phyloP scores from a whole-genome alignment of 768 basidiomycete genomes.

The Pilatotrama ljubarskyi region DNA sequence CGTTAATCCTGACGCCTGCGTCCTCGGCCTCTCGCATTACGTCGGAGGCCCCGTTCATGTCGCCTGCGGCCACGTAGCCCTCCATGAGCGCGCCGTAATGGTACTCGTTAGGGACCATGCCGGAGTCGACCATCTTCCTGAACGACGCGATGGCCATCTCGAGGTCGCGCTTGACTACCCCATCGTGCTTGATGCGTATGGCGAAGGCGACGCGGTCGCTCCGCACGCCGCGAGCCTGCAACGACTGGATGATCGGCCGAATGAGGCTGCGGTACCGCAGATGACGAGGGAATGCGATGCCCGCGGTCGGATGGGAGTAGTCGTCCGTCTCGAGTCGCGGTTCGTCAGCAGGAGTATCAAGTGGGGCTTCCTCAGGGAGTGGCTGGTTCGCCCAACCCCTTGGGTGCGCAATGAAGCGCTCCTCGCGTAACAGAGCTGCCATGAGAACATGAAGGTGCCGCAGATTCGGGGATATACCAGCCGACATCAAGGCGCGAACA shows the following conservation, averaged over 20 bases:
- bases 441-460: conserved; percentile 59
- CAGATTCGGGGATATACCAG: conserved; percentile 47
- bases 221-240: conserved; percentile 48
- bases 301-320: conserved; percentile 51
- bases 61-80: conserved; percentile 62
- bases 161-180: conserved; percentile 48
- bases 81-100: conserved; percentile 79
- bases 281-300: conserved; percentile 39
- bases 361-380: not conserved
- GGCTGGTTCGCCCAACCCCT: conserved; percentile 26
- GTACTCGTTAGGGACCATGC: conserved; percentile 69
- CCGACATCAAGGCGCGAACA: conserved; percentile 47
- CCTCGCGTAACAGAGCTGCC: conserved; percentile 49
- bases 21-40: conserved; percentile 53
- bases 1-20: conserved; percentile 55
- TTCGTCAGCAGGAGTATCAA: not conserved
- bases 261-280: conserved; percentile 35
- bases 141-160: conserved; percentile 39
- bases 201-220: conserved; percentile 59
- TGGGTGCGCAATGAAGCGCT: conserved; percentile 25
- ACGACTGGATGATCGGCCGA: conserved; percentile 45
- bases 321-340: not conserved
- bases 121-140: conserved; percentile 59
- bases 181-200: conserved; percentile 65
- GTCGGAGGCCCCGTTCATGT: conserved; percentile 55